Evolutionary conservation across 495 filamentous ascomycete genomes (phyloP).

Genomic region (Xeromyces bisporus): DNA sequence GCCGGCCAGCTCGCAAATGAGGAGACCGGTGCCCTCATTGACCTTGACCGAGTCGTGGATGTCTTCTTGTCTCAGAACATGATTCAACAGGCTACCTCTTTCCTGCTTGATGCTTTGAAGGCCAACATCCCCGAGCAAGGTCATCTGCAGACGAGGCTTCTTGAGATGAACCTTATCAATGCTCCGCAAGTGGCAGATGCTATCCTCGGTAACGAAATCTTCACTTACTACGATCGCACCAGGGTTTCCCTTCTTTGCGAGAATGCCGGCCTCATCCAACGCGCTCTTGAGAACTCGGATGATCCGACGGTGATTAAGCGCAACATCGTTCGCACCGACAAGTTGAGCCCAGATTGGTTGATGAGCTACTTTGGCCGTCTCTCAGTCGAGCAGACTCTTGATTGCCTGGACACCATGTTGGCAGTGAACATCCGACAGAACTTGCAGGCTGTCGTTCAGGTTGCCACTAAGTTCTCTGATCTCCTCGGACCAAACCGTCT

Average conservation of each 20-base stretch:
- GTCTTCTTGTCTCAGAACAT: slow-evolving; percentile 96
- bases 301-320: slow-evolving; percentile 83
- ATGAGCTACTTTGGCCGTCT: slow-evolving; percentile 83
- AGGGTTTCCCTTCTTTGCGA: slow-evolving; percentile 83
- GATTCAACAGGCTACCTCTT: slow-evolving; percentile 93
- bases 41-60: slow-evolving; percentile 88
- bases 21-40: slow-evolving; percentile 68
- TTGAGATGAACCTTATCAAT: slow-evolving; percentile 96
- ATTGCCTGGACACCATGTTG: slow-evolving; percentile 92
- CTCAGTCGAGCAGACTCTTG: slow-evolving; percentile 84
- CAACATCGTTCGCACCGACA: slow-evolving; percentile 63
- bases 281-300: slow-evolving; percentile 87
- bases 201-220: slow-evolving; percentile 94
- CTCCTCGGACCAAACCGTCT: slow-evolving; percentile 77
- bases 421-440: slow-evolving; percentile 92
- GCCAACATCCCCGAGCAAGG: slow-evolving; percentile 90
- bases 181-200: slow-evolving; percentile 96
- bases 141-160: slow-evolving; percentile 76
- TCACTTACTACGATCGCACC: slow-evolving; percentile 82
- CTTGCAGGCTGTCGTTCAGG: slow-evolving; percentile 79
- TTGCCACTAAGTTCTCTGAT: slow-evolving; percentile 96
- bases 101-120: slow-evolving; percentile 86
- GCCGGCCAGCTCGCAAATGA: slow-evolving; percentile 74
- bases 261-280: slow-evolving; percentile 69
- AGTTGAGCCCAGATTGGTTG: slow-evolving; percentile 76